Evolutionary conservation across 2,329 filamentous ascomycete genomes (phyloP).

Genomic region (Trichoderma sp.): DNA sequence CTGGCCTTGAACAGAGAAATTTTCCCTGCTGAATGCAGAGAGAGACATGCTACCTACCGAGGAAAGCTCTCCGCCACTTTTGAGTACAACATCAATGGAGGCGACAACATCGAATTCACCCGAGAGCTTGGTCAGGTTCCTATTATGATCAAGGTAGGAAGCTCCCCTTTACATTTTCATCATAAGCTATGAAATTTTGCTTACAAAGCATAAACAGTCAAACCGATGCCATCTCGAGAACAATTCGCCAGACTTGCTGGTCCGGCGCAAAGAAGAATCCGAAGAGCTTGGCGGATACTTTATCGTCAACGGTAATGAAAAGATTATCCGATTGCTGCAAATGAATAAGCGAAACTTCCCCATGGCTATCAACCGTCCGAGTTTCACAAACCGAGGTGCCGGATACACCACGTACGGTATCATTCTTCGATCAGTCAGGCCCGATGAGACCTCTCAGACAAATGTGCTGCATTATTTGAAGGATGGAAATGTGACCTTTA

Average conservation of each 20-base stretch:
- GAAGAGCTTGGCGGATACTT: constrained; percentile 98
- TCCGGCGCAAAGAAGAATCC: constrained; percentile 87
- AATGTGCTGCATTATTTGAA: constrained; percentile 95
- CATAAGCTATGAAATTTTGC: not conserved
- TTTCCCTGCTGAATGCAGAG: constrained; percentile 88
- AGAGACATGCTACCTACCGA: constrained; percentile 88
- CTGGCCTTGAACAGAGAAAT: constrained; percentile 82
- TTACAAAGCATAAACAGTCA: constrained; percentile 55
- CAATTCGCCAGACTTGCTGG: constrained; percentile 78
- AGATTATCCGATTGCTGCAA: constrained; percentile 89
- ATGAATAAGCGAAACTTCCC: constrained; percentile 91
- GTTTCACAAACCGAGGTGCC: constrained; percentile 83
- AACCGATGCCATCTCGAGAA: constrained; percentile 89
- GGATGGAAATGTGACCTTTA: constrained; percentile 94
- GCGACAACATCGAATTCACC: constrained; percentile 77
- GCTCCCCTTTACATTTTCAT: not conserved
- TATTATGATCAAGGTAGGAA: constrained; percentile 82
- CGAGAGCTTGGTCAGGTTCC: constrained; percentile 87
- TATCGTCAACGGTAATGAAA: constrained; percentile 96
- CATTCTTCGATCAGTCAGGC: constrained; percentile 85
- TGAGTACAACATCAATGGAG: constrained; percentile 84
- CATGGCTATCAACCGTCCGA: constrained; percentile 88
- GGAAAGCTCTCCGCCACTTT: constrained; percentile 82
- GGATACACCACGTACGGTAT: constrained; percentile 90
- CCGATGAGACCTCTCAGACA: constrained; percentile 97